A percentile compares a stretch with the other conserved stretches of the same genome.
Evolutionary conservation across 306 rosid species (phyloP).

Genomic region (Quercus rubra): DNA sequence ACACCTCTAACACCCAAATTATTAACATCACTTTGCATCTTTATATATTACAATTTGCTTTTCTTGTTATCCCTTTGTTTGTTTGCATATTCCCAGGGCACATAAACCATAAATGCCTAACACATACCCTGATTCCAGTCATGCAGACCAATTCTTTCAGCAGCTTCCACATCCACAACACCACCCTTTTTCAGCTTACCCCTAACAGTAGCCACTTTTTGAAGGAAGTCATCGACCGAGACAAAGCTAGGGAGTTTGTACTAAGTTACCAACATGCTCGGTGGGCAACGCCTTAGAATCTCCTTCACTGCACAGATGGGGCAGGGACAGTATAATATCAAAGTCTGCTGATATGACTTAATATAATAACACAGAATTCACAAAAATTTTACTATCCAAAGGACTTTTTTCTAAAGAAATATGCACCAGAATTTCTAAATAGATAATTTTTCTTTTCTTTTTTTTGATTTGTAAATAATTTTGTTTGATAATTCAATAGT

Average conservation of each 20-base stretch:
- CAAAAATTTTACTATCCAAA: too few species aligned
- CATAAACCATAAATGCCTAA: neutral
- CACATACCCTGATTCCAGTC: conserved; percentile 91
- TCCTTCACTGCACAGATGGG: conserved; percentile 68
- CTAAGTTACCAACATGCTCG: conserved; percentile 54
- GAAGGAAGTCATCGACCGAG: conserved; percentile 78
- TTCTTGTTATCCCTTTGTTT: neutral
- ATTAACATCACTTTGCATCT: too few species aligned
- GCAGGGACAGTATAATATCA: neutral
- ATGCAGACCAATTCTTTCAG: conserved; percentile 80
- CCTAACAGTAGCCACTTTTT: conserved; percentile 78
- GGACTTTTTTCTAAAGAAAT: too few species aligned
- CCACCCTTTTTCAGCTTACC: conserved; percentile 96
- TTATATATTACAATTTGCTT: neutral
- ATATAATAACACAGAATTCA: neutral
- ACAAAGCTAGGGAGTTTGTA: conserved; percentile 84
- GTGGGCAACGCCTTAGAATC: conserved; percentile 82
- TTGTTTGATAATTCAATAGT: too few species aligned
- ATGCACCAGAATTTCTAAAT: too few species aligned
- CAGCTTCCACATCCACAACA: conserved; percentile 60
- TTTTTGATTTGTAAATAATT: too few species aligned
- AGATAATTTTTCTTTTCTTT: neutral
- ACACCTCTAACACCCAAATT: too few species aligned
- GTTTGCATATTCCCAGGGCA: neutral
- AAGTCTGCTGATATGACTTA: neutral